A percentile compares a stretch with the other conserved stretches of the same genome.
Evolutionary conservation across 75 land plant genomes (phyloP).

Genomic region (Selaginella moellendorffii): DNA sequence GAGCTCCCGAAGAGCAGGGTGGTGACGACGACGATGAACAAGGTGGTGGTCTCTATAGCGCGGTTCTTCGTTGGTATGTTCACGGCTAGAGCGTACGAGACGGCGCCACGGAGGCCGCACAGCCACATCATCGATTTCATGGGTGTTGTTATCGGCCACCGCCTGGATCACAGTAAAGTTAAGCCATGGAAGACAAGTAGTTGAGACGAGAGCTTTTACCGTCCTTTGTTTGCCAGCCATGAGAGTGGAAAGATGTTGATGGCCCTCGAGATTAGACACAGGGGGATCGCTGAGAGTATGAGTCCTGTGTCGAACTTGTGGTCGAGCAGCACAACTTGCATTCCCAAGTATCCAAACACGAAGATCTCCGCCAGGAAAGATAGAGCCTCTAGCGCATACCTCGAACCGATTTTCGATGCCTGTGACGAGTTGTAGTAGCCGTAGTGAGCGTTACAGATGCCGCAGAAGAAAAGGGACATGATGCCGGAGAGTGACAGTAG

Average conservation of each 20-base stretch:
- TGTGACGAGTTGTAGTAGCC: constrained; percentile 12
- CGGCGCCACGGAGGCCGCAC: constrained; percentile 10
- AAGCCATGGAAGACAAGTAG: too few relatives aligned
- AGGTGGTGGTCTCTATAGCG: background rate
- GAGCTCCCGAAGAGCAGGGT: background rate
- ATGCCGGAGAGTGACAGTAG: constrained; percentile 4
- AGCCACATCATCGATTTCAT: constrained; percentile 13
- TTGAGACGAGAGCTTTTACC: too few relatives aligned
- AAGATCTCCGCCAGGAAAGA: background rate
- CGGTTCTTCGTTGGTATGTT: background rate
- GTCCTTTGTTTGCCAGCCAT: constrained; percentile 14
- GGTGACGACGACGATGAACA: background rate
- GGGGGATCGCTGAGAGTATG: background rate
- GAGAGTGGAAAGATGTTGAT: constrained; percentile 12
- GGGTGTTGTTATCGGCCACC: constrained; percentile 10
- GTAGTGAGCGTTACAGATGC: constrained; percentile 10
- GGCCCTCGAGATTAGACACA: constrained; percentile 12
- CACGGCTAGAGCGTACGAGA: constrained; percentile 1
- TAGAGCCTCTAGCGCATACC: background rate
- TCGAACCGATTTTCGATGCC: constrained; percentile 5
- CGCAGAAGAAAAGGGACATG: constrained; percentile 13
- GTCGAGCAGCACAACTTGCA: constrained; percentile 3
- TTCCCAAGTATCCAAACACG: background rate
- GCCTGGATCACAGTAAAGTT: too few relatives aligned
- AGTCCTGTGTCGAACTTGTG: constrained; percentile 2